These are phyloP conservation scores for Boletus sp. DNA, from an alignment of 768 basidiomycete genomes.

Conservation along the genomic window DNA sequence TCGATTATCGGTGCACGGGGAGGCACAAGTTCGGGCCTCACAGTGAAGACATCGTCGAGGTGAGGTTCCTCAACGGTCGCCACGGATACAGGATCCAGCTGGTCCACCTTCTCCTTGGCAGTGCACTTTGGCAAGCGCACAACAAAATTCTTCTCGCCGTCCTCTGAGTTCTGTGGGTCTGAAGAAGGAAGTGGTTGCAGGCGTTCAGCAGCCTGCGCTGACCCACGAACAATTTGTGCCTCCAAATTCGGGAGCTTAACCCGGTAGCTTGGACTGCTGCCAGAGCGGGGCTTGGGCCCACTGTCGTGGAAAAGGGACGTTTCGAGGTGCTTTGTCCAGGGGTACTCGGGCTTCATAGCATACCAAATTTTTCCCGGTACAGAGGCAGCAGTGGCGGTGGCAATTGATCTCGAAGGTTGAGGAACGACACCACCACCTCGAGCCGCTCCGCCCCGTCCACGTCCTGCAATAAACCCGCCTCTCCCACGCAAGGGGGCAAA, in stretches of 20 bases:
- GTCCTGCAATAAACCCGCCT: slow-evolving; percentile 42
- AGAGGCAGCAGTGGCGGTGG: slow-evolving; percentile 27
- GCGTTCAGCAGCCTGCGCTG: slow-evolving; percentile 10
- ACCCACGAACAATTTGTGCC: slow-evolving; percentile 43
- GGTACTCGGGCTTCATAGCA: slow-evolving; percentile 71
- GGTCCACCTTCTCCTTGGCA: slow-evolving; percentile 36
- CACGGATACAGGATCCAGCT: slow-evolving; percentile 9
- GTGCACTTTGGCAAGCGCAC: slow-evolving; percentile 53
- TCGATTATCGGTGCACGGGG: slow-evolving; percentile 25
- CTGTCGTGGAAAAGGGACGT: slow-evolving; percentile 67
- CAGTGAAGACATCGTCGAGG: slow-evolving; percentile 57
- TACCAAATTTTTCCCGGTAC: slow-evolving; percentile 59
- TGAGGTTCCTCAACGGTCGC: slow-evolving; percentile 37
- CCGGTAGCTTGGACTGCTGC: slow-evolving; percentile 53
- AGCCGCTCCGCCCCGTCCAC: slow-evolving; percentile 48
- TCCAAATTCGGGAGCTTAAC: slow-evolving; percentile 60
- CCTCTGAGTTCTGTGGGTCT: slow-evolving; percentile 35
- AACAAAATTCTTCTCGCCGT: slow-evolving; percentile 45
- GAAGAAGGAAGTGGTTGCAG: slow-evolving; percentile 19
- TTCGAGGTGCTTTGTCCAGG: slow-evolving; percentile 85
- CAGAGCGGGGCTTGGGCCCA: slow-evolving; percentile 55
- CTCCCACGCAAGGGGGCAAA: slow-evolving; percentile 43
- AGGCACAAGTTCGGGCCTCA: slow-evolving; percentile 48
- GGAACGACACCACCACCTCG: slow-evolving; percentile 40
- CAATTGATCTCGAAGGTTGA: slow-evolving; percentile 31